Evolutionary conservation across 371 early-diverging fungal species (phyloP), one percentile per base, ranked within the genome.

Genomic region (Mortierella sp.): DNA sequence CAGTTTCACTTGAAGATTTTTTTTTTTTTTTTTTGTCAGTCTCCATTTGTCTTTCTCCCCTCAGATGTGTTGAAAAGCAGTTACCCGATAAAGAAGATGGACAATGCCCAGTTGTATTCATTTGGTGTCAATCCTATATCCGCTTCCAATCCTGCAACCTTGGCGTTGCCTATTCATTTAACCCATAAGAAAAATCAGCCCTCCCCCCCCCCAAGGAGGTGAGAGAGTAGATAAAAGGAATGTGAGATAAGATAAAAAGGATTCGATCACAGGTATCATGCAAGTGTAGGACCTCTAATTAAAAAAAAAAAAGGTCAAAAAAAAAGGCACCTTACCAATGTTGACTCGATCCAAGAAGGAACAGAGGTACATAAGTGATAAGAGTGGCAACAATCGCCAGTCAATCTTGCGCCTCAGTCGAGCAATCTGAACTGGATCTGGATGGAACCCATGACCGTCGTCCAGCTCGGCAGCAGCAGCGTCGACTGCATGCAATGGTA

Each of bases 121-220:
- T 72, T 63, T 14, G 73, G 74, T 19, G 75, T 75, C 25, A 91
- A 81, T 1, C 80, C 52, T n/a, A 91, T 72, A 50, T 87, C 88
- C 26, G 72, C 66, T 47, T 82, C 77, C 51, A 90, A 68, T 60
- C 86, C 86, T 52, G 81, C 84, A 21, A 60, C 60, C 47, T 60
- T 60, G 50, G 60, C 89, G 64, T 89, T 89, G 21, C 85, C 86
- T 84, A 60, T 47, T 37, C 37, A 37, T n/a, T 5, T 92, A 90
- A n/a, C 93, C 94, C 61, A 92, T 71, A 55, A 91, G 91, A 74
- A 91, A 91, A 57, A 87, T 83, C n/a, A n/a, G n/a, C n/a, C n/a
- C n/a, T n/a, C n/a, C n/a, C n/a, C n/a, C n/a, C n/a, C n/a, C n/a
- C n/a, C n/a, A n/a, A n/a, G n/a, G n/a, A n/a, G n/a, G n/a, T n/a